Percentiles rank a stretch among this genome's conserved stretches.
Evolutionary conservation across 805 yeast genomes (phyloP).

Genomic region (Vanderwaltozyma polyspora): DNA sequence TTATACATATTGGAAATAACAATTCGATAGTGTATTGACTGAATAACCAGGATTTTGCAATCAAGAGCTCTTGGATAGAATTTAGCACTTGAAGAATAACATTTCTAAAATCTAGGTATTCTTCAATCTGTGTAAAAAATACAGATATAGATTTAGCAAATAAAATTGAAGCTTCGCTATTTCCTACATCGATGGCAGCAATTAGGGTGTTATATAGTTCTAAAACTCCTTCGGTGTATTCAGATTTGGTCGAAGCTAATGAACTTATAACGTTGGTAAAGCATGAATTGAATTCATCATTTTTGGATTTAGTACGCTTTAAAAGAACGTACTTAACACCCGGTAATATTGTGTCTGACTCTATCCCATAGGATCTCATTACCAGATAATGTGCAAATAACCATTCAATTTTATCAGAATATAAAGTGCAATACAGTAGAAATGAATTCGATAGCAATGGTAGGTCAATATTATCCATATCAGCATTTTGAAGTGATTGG

Average conservation of each 20-base stretch:
- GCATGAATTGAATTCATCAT: slow-evolving; percentile 11
- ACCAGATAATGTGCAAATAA: slow-evolving; percentile 28
- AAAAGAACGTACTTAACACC: slow-evolving; percentile 15
- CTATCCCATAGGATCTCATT: slow-evolving; percentile 18
- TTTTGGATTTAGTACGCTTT: slow-evolving; percentile 1
- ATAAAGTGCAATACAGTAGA: slow-evolving; percentile 15
- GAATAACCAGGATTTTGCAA: slow-evolving; percentile 45
- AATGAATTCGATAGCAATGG: slow-evolving; percentile 21
- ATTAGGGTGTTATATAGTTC: slow-evolving; percentile 15
- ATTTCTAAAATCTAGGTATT: slow-evolving; percentile 2
- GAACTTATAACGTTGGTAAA: slow-evolving; percentile 9
- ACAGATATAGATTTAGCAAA: slow-evolving; percentile 26
- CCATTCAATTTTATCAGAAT: slow-evolving; percentile 15
- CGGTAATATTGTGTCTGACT: slow-evolving; percentile 5
- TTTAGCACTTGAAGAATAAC: slow-evolving; percentile 13
- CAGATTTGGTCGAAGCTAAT: slow-evolving; percentile 2
- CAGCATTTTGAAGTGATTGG: slow-evolving; percentile 1
- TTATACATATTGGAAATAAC: slow-evolving; percentile 28
- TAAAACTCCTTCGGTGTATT: slow-evolving; percentile 8
- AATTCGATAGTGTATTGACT: slow-evolving; percentile 58
- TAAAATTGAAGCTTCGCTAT: slow-evolving; percentile 12
- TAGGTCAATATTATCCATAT: slow-evolving; percentile 1
- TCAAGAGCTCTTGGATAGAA: slow-evolving; percentile 33
- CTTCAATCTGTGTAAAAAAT: slow-evolving; percentile 14
- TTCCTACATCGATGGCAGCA: slow-evolving; percentile 13